Evolutionary conservation across 2,329 filamentous ascomycete species (phyloP), one percentile per base, ranked within the genome.

Genomic region (Xylaria sp.): DNA sequence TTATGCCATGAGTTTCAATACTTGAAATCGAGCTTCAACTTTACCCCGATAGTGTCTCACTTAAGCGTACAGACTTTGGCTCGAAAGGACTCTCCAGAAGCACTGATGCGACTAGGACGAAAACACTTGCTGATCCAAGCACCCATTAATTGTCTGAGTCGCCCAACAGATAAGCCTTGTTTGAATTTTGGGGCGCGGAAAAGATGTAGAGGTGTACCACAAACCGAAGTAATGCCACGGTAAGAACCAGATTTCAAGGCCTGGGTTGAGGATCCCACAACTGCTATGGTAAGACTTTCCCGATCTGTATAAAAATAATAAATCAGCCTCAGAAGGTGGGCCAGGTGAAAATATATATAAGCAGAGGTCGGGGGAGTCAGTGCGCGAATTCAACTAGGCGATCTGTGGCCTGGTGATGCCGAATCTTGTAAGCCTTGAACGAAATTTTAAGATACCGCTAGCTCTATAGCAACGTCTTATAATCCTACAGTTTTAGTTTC

Each of bases 81-180:
- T 23, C 34, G 23, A 45, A 45, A n/a, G 41, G 34, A 55, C 39
- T 62, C 60, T 36, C n/a, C n/a, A 45, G 7, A 23, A 62, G 23
- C n/a, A 55, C 46, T 7, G 34, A 45, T n/a, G 25, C 25, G 9
- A 55, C 34, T 36, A 62, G 34, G 23, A 62, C 50, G 28, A 62
- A 23, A 34, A 48, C 46, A 34, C 55, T 36, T 18, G 46, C 30
- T 45, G 45, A 48, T 43, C 60, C 48, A 13, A 62, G 55, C 2
- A 34, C 60, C 48, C 60, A 62, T 36, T 32, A 4, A 15, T 55
- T 62, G 23, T 55, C 60, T 18, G 60, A 55, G 34, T 62, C 48
- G 15, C 48, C 48, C 23, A 36, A 62, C n/a, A 62, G 28, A 18
- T 43, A 62, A 8, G 36, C 23, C 23, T 62, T 48, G 18, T 62